Evolutionary conservation across 495 filamentous ascomycete genomes (phyloP), one percentile per base, ranked within the genome.

Genomic region (Trichoderma asperelloides): DNA sequence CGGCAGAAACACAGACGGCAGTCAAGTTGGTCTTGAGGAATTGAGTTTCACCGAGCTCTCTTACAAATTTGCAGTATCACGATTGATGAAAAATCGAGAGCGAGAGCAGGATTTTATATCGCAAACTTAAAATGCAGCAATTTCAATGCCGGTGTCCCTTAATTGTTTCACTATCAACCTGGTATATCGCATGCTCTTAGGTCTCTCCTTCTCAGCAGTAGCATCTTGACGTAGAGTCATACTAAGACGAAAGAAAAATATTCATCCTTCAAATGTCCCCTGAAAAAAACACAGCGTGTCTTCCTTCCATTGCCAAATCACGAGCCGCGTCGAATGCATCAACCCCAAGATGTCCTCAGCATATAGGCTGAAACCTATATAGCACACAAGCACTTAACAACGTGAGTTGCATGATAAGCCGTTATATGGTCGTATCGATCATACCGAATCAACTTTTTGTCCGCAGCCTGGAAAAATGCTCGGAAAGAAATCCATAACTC

Each of bases 371-470:
- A 60, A 60, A 60, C 55, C 27, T 60, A 25, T 25, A 3, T 30
- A 30, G 49, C 49, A 12, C 11, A 13, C 25, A 33, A 60, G 55
- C 55, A 60, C 55, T 60, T 28, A 51, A 43, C 64, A 65, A 65
- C 64, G 41, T 23, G 43, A 65, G 64, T 65, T 49, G 64, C 40
- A 37, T 23, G 41, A 40, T 65, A 16, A 37, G 60, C 40, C 25
- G 62, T 41, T 39, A 43, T 43, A 39, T 39, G 12, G 62, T 64
- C 33, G 33, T 21, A 64, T n/a, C 33, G 62, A 64, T 64, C 62
- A 64, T 64, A 33, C 30, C 40, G 33, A 27, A 64, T 39, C 13
- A 64, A 39, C 40, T 64, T 64, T 64, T 39, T 11, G 62, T 28
- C 33, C 33, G 28, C 62, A 23, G 30, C 62, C 11, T 40, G 33